Conservation (phyloP, 2,329 filamentous ascomycete genomes). For the Colletotrichum chrysophilum region DNA sequence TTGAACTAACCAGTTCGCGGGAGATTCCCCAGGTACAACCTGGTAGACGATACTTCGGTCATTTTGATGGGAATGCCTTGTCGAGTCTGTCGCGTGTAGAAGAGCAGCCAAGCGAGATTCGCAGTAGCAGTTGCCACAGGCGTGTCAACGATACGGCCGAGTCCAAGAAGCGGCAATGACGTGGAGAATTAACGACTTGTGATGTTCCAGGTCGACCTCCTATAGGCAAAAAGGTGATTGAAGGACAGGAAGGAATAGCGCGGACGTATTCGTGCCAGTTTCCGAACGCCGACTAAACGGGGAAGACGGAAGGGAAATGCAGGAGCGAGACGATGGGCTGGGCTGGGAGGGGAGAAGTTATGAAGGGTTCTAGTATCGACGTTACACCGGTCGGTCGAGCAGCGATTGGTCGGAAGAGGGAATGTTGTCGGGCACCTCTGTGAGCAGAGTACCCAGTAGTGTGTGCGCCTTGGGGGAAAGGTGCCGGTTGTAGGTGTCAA, state of each 20-base stretch:
- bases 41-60: slow-evolving; percentile 90
- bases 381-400: not conserved
- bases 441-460: not conserved
- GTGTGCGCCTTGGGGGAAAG: not conserved
- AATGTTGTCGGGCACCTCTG: not conserved
- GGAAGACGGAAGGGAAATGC: not conserved
- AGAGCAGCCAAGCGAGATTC: not conserved
- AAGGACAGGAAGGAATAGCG: not conserved
- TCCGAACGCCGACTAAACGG: not conserved
- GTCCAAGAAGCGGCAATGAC: not conserved
- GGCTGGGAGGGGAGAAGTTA: not conserved
- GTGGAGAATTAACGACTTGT: not conserved
- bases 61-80: slow-evolving; percentile 51
- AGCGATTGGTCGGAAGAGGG: not conserved
- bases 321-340: not conserved
- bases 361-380: not conserved
- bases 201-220: not conserved
- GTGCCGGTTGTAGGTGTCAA: not conserved
- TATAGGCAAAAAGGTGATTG: not conserved
- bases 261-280: not conserved
- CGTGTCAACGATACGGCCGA: not conserved
- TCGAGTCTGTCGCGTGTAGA: not conserved
- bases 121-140: not conserved
- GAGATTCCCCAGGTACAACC: slow-evolving; percentile 97
- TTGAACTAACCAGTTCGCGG: slow-evolving; percentile 84